phyloP scores from a whole-genome alignment of 345 rosid species.

The Pelargonium nanum region DNA sequence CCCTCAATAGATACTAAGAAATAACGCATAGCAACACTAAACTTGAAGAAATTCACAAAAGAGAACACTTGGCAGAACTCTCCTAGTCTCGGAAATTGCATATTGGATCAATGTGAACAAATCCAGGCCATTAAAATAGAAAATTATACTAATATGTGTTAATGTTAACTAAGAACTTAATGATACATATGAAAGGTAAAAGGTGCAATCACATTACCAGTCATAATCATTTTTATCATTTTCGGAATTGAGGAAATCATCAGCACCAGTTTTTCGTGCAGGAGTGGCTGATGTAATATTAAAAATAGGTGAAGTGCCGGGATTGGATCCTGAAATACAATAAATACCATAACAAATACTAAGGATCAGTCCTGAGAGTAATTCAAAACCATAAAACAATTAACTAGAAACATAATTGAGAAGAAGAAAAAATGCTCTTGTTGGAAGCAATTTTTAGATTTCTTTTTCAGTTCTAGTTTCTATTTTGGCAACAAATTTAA shows the following conservation, averaged over 20 bases:
- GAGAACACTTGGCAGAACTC: neutral
- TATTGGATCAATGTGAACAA: neutral
- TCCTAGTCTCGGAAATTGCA: neutral
- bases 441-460: neutral
- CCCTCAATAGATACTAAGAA: neutral
- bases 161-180: no score
- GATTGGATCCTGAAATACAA: slow-evolving; percentile 51
- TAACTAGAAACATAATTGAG: neutral
- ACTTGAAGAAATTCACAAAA: neutral
- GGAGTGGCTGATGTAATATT: slow-evolving; percentile 48
- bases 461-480: neutral
- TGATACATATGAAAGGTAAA: neutral
- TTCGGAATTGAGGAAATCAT: slow-evolving; percentile 90
- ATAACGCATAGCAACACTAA: neutral
- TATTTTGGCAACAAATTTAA: neutral
- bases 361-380: neutral
- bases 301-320: slow-evolving; percentile 75
- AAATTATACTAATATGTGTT: no score
- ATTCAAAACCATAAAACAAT: neutral
- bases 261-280: slow-evolving; percentile 53
- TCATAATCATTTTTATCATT: slow-evolving; percentile 91
- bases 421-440: neutral
- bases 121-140: neutral
- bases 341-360: slow-evolving; percentile 3
- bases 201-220: slow-evolving; percentile 38